Base-by-base conservation (phyloP, 768 basidiomycete species). In the Cystobasidium ongulense region DNA sequence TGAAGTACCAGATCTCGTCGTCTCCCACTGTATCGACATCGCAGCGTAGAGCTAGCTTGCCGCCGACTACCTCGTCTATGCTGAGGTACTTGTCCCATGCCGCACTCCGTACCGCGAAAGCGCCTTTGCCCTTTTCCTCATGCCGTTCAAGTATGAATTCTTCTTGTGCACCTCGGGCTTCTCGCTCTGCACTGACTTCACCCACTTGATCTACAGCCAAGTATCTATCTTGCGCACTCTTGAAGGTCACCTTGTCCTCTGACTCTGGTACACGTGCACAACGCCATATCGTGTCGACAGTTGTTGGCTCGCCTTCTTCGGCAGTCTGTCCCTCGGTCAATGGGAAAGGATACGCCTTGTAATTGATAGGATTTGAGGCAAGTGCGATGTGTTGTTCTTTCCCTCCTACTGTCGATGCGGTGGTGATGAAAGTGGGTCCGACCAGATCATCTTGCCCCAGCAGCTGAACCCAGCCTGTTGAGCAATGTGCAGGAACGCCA, bases 151-250 rank as follows among this genome's bases (percentile, higher is more conserved):
- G 89, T 1, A 89, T 90, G 90, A 92, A 96, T 81, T 94, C 92
- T 81, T 96, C 92, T 81, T 95, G 91, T 2, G 90, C 89, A 0
- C 92, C 93, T 36, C 92, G 86, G 31, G 92, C 92, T 78, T 96
- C 92, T 57, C 90, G 84, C 79, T 91, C 89, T 53, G 90, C 88
- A 76, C 88, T 86, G 17, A 95, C 88, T 23, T 92, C 83, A 7
- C 92, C 92, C 78, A 91, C 87, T 75, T 88, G 85, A 82, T 94
- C 91, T 81, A 89, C 90, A 8, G 90, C 91, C 59, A 96, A 82
- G 80, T 93, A 96, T 81, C 92, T 92, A 11, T 91, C 91, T 80
- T 90, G 72, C 1, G 79, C 78, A 38, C 90, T 90, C 25, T 92
- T 87, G 74, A 95, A 82, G 80, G 94, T 95, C 79, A 95, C 86